Base-by-base conservation (phyloP, 768 basidiomycete genomes). In the Boletus pseudo-olivaceus region DNA sequence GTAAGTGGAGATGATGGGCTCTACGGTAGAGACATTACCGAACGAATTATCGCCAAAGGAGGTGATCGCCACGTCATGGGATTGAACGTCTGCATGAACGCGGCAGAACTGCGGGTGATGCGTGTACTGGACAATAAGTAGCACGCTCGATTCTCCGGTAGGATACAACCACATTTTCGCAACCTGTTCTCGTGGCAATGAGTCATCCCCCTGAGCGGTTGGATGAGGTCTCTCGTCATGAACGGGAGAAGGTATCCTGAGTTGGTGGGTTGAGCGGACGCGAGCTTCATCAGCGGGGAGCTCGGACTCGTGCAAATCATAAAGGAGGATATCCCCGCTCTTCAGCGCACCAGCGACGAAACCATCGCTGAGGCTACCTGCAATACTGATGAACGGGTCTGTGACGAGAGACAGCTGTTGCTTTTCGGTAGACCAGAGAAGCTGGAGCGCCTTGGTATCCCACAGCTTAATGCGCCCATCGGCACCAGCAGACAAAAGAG, bases 391-490 rank as follows among this genome's bases (percentile, higher is more conserved):
- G 58, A 77, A 82, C 2, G 81, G 68, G 58, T 87, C 84, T 2
- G 74, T 70, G 2, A 78, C 60, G 14, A 76, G 65, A 11, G 67
- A 66, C 32, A 63, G 57, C 2, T 56, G 52, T 17, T 73, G 72
- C 23, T 61, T 64, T 17, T 75, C 69, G 19, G 84, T 88, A 1
- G 82, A 78, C 89, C 88, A 92, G 20, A 85, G 48, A 54, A 84
- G 85, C n/a, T 56, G 60, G 14, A 82, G 67, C 4, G 70, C 71
- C 58, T 76, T 80, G 15, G 78, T 70, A 53, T 86, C 79, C 91
- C 91, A 93, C 3, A 93, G 57, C 65, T 91, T 93, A 59, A 89
- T 77, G 23, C 73, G 69, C 0, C 88, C 88, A 59, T 92, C 88
- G 1, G 72, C 64, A 6, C 80, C 82, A 1, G 73, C 83, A 5